Conservation (phyloP, 1,284 basidiomycete species). For the Tilletia walkeri region DNA sequence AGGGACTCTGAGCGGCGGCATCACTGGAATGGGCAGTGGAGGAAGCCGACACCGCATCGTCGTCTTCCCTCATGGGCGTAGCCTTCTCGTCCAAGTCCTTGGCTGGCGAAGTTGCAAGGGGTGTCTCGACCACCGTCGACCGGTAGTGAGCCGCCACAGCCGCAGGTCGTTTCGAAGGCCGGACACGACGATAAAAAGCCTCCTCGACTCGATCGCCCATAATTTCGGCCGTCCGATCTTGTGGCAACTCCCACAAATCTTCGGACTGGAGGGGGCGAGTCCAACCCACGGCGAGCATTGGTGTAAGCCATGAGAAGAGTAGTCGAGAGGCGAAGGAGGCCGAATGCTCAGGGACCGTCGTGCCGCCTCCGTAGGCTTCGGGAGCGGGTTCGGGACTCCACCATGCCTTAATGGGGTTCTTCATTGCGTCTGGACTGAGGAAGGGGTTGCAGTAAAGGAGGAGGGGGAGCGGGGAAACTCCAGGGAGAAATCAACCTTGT, state of each 20-base stretch:
- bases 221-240: neutral
- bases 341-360: conserved; percentile 26
- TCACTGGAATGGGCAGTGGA: conserved; percentile 11
- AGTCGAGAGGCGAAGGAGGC: conserved; percentile 27
- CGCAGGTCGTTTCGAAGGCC: neutral
- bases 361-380: neutral
- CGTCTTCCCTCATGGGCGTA: neutral
- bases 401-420: conserved; percentile 7
- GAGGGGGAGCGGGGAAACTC: no score
- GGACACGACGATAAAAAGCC: conserved; percentile 14
- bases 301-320: conserved; percentile 32
- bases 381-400: neutral
- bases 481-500: no score
- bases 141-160: neutral
- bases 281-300: conserved; percentile 31
- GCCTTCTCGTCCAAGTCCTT: no score
- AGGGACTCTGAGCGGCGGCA: conserved; percentile 16
- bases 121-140: neutral
- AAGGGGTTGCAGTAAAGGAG: no score
- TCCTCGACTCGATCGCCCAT: conserved; percentile 17
- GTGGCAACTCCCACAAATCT: conserved; percentile 28
- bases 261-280: conserved; percentile 31
- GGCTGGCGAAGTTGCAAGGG: neutral
- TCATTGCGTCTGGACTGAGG: neutral
- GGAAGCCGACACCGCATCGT: neutral